phyloP scores from a whole-genome alignment of 352 stramenopile genomes.

The Pythium chondricola region DNA sequence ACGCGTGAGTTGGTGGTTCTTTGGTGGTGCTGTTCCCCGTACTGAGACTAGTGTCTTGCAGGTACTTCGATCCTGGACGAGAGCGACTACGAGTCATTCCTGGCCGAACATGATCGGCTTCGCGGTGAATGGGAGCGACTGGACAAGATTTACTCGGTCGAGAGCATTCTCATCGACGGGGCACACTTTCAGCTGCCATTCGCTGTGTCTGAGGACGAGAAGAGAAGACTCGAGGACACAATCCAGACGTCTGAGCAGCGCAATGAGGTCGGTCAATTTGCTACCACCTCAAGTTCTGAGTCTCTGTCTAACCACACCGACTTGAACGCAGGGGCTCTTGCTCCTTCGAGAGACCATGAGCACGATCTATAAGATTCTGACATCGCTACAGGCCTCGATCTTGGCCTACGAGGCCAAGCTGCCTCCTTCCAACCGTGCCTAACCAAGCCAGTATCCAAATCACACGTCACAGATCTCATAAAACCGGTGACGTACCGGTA shows the following conservation, averaged over 20 bases:
- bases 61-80: constrained; percentile 53
- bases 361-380: constrained; percentile 16
- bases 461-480: too few species aligned
- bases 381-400: constrained; percentile 13
- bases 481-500: too few species aligned
- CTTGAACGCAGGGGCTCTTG: constrained; percentile 5
- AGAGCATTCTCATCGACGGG: constrained; percentile 16
- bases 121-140: constrained; percentile 54
- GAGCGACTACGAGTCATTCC: constrained; percentile 51
- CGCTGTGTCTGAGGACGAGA: constrained; percentile 8
- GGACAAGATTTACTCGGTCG: constrained; percentile 38
- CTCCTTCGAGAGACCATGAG: constrained; percentile 17
- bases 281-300: not conserved
- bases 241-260: constrained; percentile 10
- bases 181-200: constrained; percentile 14
- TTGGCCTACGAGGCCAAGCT: constrained; percentile 10
- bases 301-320: not conserved
- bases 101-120: constrained; percentile 41
- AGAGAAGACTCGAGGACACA: not conserved
- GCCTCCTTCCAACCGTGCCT: too few species aligned
- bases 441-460: too few species aligned
- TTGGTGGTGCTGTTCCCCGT: too few species aligned
- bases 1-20: constrained; percentile 25
- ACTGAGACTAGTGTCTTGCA: constrained; percentile 6
- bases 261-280: constrained; percentile 7